Evolutionary conservation across 768 basidiomycete species (phyloP), one percentile per base, ranked within the genome.

Genomic region (Pleurotus tuber-regium): DNA sequence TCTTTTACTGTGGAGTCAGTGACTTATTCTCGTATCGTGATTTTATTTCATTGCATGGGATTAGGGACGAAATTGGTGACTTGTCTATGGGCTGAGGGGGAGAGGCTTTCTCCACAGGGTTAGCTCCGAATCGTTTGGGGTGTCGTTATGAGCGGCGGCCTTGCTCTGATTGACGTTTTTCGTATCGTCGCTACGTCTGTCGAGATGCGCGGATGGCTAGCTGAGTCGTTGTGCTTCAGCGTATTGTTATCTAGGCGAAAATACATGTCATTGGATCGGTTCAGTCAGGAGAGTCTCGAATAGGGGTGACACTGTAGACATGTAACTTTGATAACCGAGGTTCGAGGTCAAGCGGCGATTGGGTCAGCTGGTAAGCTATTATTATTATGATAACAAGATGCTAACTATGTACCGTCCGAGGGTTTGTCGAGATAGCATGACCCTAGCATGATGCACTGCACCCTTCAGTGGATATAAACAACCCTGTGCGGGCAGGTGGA

Each of bases 401-500:
- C 14, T 25, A 23, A 28, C 24, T 25, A 26, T n/a, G 25, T 44
- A 14, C 26, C 43, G 26, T 16, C 26, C 12, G 12, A 24, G 24
- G 43, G 26, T 18, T 44, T 26, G 11, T 44, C 19, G 43, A 10
- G 24, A 44, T 16, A 38, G 35, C 35, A 35, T 43, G 42, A 43
- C 42, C 25, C n/a, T n/a, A n/a, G 25, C 42, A 24, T 23, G 21
- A 43, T 30, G 6, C 14, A 44, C 43, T 23, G 28, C 43, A 4
- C 19, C 43, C n/a, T n/a, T n/a, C n/a, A n/a, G n/a, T n/a, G n/a
- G n/a, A n/a, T n/a, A n/a, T n/a, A n/a, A n/a, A n/a, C n/a, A n/a
- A n/a, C n/a, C 43, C 43, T 44, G 43, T 44, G 19, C 43, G 7
- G 19, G 36, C 36, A 18, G 36, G 43, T 44, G 43, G 43, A 30